Evolutionary conservation across 208 protist genomes (phyloP).

Genomic region (Acanthamoeba healyi): DNA sequence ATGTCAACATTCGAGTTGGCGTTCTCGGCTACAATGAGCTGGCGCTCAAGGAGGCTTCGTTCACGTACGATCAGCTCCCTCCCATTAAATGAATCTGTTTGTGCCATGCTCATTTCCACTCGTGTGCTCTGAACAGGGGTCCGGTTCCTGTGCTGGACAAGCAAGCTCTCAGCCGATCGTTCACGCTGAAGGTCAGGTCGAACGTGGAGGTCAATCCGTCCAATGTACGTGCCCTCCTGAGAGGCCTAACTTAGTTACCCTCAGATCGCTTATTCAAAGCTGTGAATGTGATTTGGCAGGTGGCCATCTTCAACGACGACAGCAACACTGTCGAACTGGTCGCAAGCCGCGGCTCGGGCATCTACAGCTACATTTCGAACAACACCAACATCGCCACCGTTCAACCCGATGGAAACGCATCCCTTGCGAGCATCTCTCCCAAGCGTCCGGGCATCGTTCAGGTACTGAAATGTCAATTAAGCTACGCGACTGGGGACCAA

Average conservation of each 20-base stretch:
- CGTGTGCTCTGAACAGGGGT: neutral
- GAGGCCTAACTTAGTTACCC: neutral
- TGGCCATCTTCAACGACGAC: conserved; percentile 53
- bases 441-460: conserved; percentile 19
- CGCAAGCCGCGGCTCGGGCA: conserved; percentile 32
- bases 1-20: neutral
- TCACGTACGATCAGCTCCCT: neutral
- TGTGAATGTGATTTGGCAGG: neutral
- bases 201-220: conserved; percentile 35
- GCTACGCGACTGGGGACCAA: too few species aligned
- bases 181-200: conserved; percentile 21
- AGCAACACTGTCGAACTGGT: conserved; percentile 18
- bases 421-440: neutral
- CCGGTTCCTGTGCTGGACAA: conserved; percentile 15
- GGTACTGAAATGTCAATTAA: neutral
- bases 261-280: neutral
- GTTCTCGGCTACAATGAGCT: neutral
- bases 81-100: too few species aligned
- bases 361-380: conserved; percentile 43
- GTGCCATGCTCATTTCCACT: neutral
- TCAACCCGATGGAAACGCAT: neutral
- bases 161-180: conserved; percentile 1
- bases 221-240: neutral
- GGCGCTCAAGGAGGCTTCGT: neutral
- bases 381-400: neutral